phyloP scores from a whole-genome alignment of 2,329 filamentous ascomycete genomes.

The Talaromyces sp. region DNA sequence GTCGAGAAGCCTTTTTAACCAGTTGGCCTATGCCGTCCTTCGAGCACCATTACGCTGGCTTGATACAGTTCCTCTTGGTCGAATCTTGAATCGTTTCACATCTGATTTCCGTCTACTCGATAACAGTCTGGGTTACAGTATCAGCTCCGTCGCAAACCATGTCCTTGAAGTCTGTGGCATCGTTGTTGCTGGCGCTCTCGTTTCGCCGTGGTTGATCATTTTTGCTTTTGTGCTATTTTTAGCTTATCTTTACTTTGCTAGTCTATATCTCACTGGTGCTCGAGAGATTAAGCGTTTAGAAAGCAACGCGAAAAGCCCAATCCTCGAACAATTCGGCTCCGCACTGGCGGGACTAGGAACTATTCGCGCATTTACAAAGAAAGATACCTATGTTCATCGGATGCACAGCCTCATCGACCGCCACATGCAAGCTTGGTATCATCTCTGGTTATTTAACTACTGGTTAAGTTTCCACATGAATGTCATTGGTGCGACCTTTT shows the following conservation, averaged over 20 bases:
- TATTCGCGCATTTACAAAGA: slow-evolving; percentile 70
- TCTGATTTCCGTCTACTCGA: slow-evolving; percentile 73
- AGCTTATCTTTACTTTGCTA: slow-evolving; percentile 54
- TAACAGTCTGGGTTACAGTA: slow-evolving; percentile 59
- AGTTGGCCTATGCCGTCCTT: slow-evolving; percentile 63
- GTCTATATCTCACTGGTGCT: slow-evolving; percentile 62
- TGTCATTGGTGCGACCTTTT: slow-evolving; percentile 64
- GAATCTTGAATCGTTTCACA: slow-evolving; percentile 73
- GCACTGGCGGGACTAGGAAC: slow-evolving; percentile 68
- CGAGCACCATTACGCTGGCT: slow-evolving; percentile 71
- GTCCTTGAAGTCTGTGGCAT: slow-evolving; percentile 61
- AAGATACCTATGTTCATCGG: slow-evolving; percentile 59
- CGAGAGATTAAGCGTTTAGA: slow-evolving; percentile 73
- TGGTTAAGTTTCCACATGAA: slow-evolving; percentile 74
- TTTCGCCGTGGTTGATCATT: slow-evolving; percentile 63
- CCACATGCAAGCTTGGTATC: slow-evolving; percentile 61
- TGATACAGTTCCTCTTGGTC: slow-evolving; percentile 72
- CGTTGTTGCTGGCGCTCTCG: slow-evolving; percentile 61
- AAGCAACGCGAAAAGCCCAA: slow-evolving; percentile 69
- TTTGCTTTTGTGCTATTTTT: slow-evolving; percentile 56
- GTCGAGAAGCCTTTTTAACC: slow-evolving; percentile 62
- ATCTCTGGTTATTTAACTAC: slow-evolving; percentile 68
- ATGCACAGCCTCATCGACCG: slow-evolving; percentile 68
- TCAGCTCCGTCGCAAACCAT: slow-evolving; percentile 57
- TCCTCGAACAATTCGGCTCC: slow-evolving; percentile 75